Percentiles rank a stretch among this genome's conserved stretches.
phyloP scores from a whole-genome alignment of 768 basidiomycete species.

The Pisolithus sp. region DNA sequence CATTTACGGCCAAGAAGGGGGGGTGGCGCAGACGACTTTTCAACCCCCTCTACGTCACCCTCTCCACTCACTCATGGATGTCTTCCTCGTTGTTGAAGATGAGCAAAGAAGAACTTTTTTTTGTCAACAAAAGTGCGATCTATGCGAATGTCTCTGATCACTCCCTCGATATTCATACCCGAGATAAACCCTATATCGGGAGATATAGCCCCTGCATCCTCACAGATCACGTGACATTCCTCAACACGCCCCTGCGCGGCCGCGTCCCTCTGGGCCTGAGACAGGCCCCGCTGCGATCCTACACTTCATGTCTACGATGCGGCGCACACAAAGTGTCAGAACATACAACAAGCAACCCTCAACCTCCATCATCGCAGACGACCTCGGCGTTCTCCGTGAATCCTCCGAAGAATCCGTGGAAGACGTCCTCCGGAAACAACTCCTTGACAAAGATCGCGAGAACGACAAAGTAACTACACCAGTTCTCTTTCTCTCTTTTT shows the following conservation, averaged over 20 bases:
- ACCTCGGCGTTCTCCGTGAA: conserved; percentile 56
- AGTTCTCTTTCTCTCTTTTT: neutral
- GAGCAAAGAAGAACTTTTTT: too few relatives aligned
- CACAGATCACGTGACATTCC: conserved; percentile 2
- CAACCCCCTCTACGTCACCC: conserved; percentile 18
- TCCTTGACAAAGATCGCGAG: conserved; percentile 64
- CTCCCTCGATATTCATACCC: neutral
- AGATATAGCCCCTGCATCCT: neutral
- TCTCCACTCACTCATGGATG: too few relatives aligned
- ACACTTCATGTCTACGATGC: conserved; percentile 32
- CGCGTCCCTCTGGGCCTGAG: neutral
- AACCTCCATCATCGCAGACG: conserved; percentile 40
- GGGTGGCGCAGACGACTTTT: neutral
- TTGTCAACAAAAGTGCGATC: too few relatives aligned
- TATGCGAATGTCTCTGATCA: too few relatives aligned
- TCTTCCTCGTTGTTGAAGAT: too few relatives aligned
- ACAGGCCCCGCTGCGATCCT: too few relatives aligned
- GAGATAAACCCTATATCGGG: neutral
- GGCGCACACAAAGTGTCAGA: conserved; percentile 59
- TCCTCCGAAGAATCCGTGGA: conserved; percentile 47
- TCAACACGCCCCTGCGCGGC: neutral
- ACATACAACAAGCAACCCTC: conserved; percentile 46
- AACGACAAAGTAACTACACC: conserved; percentile 50
- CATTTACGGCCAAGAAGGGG: conserved; percentile 12
- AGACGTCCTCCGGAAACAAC: conserved; percentile 54